phyloP scores from a whole-genome alignment of 1,284 basidiomycete genomes.

The Volvariella surrecta region DNA sequence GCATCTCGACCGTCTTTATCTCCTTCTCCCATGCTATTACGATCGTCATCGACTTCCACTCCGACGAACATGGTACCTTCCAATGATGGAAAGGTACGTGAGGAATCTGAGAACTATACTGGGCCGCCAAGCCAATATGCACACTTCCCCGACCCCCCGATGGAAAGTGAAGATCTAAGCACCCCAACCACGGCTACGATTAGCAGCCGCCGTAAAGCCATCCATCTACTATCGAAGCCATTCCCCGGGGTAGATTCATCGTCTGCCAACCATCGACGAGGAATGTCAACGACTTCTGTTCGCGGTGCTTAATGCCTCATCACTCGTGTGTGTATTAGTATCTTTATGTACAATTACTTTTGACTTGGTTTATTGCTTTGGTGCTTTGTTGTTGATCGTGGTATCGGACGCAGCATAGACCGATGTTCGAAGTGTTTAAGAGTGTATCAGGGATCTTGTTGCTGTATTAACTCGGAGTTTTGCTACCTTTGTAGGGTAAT shows the following conservation, averaged over 20 bases:
- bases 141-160: conserved; percentile 58
- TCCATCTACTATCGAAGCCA: conserved; percentile 56
- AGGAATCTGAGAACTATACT: conserved; percentile 41
- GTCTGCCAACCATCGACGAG: conserved; percentile 45
- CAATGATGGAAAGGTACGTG: conserved; percentile 25
- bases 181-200: conserved; percentile 33
- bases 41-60: conserved; percentile 40
- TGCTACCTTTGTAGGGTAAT: too few species aligned
- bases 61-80: conserved; percentile 14
- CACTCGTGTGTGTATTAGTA: conserved; percentile 16
- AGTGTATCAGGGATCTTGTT: conserved; percentile 7
- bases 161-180: conserved; percentile 26
- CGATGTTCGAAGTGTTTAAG: conserved; percentile 11
- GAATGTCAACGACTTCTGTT: conserved; percentile 53
- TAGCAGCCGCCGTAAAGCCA: conserved; percentile 52
- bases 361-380: conserved; percentile 7
- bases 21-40: conserved; percentile 32
- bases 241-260: conserved; percentile 35
- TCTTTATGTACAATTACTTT: conserved; percentile 18
- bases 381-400: neutral
- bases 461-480: conserved; percentile 4
- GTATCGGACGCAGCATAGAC: neutral
- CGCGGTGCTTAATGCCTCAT: conserved; percentile 26
- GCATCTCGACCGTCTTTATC: conserved; percentile 28
- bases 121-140: conserved; percentile 66